phyloP scores from a whole-genome alignment of 306 rosid species.

The Cucumis hystrix region DNA sequence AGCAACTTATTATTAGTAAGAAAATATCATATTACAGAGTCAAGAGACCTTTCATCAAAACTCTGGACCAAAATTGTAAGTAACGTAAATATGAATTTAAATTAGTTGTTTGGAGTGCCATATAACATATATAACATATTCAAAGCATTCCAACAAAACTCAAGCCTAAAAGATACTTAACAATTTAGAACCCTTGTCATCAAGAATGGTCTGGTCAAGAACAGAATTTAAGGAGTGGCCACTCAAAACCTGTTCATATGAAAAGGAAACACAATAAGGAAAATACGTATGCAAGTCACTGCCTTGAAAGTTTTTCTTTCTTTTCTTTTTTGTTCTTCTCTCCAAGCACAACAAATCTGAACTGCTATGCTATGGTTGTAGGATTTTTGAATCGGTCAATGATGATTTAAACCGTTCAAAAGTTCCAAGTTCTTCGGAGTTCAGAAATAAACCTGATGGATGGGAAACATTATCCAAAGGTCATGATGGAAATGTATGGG shows the following conservation, averaged over 20 bases:
- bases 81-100: background rate
- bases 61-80: too few relatives aligned
- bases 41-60: too few relatives aligned
- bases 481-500: constrained; percentile 78
- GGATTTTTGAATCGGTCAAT: constrained; percentile 58
- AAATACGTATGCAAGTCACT: background rate
- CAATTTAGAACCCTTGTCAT: background rate
- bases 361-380: constrained; percentile 24
- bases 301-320: background rate
- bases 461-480: constrained; percentile 82
- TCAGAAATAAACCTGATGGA: constrained; percentile 83
- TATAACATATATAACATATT: too few relatives aligned
- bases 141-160: too few relatives aligned
- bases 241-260: background rate
- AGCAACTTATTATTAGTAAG: too few relatives aligned
- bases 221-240: background rate
- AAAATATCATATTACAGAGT: too few relatives aligned
- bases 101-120: too few relatives aligned
- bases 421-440: constrained; percentile 39
- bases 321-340: background rate
- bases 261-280: background rate
- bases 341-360: constrained; percentile 3
- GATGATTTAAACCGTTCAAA: constrained; percentile 40
- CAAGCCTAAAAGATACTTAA: background rate
- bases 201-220: background rate